Percentiles rank a stretch among this genome's conserved stretches.
These are phyloP conservation scores for Geotrichum aggregatum DNA, from an alignment of 1,139 yeast genomes.

Conservation along the genomic window DNA sequence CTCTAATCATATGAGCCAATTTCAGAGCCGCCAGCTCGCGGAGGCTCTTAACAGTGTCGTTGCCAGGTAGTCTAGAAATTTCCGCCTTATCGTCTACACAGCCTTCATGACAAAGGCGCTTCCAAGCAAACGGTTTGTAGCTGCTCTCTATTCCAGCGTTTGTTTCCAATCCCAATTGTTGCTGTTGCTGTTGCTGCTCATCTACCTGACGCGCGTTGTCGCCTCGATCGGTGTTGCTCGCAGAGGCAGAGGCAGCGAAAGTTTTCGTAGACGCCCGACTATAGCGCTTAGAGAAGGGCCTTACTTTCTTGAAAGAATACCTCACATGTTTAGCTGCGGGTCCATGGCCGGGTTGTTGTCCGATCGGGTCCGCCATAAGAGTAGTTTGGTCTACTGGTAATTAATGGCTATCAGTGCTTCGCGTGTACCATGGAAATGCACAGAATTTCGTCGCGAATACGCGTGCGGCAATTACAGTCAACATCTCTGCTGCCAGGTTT, in stretches of 20 bases:
- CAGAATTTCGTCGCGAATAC: too few species aligned
- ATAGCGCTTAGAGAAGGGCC: too few species aligned
- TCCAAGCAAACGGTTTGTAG: slow-evolving; percentile 14
- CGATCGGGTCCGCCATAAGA: too few species aligned
- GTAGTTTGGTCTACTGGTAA: too few species aligned
- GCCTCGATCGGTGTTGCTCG: not conserved
- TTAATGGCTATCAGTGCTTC: too few species aligned
- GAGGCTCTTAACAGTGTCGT: not conserved
- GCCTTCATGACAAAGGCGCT: not conserved
- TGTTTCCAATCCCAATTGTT: slow-evolving; percentile 8
- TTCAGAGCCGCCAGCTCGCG: slow-evolving; percentile 10
- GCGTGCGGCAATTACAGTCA: too few species aligned
- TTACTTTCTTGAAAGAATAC: too few species aligned
- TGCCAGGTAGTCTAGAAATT: not conserved
- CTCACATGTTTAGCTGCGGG: too few species aligned
- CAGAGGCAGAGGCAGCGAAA: not conserved
- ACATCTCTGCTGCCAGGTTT: too few species aligned
- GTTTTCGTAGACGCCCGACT: too few species aligned
- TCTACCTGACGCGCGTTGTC: not conserved
- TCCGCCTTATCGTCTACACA: not conserved
- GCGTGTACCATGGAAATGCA: too few species aligned
- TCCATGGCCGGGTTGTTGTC: too few species aligned
- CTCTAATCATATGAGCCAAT: slow-evolving; percentile 9
- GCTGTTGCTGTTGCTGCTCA: slow-evolving; percentile 5
- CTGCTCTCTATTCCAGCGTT: slow-evolving; percentile 12